Conservation (phyloP, 495 filamentous ascomycete genomes). For the Penicillium flavigenum region DNA sequence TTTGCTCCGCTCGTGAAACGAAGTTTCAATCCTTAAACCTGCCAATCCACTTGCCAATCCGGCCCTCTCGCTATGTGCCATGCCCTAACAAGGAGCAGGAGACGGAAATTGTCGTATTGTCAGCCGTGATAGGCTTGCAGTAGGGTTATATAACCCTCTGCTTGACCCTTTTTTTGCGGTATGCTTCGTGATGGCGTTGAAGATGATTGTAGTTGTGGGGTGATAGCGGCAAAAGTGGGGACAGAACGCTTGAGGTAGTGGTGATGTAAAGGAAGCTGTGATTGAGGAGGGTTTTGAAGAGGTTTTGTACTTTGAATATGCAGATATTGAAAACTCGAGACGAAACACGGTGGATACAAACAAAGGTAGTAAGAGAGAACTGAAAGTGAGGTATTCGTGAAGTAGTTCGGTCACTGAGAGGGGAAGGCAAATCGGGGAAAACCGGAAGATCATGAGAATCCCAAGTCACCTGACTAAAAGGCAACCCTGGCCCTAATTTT, state of each 20-base stretch:
- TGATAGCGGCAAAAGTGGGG: slow-evolving; percentile 25
- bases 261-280: slow-evolving; percentile 9
- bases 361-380: slow-evolving; percentile 13
- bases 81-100: slow-evolving; percentile 35
- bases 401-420: slow-evolving; percentile 3
- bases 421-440: slow-evolving; percentile 1
- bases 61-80: slow-evolving; percentile 41
- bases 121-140: slow-evolving; percentile 25
- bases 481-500: slow-evolving; percentile 22
- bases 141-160: slow-evolving; percentile 30
- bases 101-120: slow-evolving; percentile 16
- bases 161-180: slow-evolving; percentile 7
- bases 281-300: neutral
- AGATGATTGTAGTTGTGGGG: slow-evolving; percentile 23
- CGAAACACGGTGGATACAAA: slow-evolving; percentile 10
- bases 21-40: slow-evolving; percentile 47
- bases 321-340: slow-evolving; percentile 1
- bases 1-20: slow-evolving; percentile 32
- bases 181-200: slow-evolving; percentile 11
- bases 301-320: neutral
- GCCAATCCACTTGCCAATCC: slow-evolving; percentile 24
- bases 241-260: slow-evolving; percentile 9
- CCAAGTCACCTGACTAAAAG: neutral
- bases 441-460: slow-evolving; percentile 15
- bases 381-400: slow-evolving; percentile 22